A percentile compares a stretch with the other conserved stretches of the same genome.
Evolutionary conservation across 805 yeast genomes (phyloP).

Genomic region (Candida yuanshanica): DNA sequence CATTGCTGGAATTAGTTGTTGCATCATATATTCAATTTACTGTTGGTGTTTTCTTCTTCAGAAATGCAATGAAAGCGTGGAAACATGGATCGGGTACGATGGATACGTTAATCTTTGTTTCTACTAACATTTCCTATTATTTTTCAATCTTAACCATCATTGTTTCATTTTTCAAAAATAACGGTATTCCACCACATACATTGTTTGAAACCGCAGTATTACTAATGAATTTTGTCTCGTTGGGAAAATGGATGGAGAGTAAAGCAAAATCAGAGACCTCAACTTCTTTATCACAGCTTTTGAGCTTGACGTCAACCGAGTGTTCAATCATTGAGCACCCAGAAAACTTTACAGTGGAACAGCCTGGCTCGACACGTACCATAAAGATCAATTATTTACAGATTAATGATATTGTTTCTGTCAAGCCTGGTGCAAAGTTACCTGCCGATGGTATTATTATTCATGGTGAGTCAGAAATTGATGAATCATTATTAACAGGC

Average conservation of each 20-base stretch:
- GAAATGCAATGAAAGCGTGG: constrained; percentile 58
- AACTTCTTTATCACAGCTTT: constrained; percentile 72
- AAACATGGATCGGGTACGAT: constrained; percentile 73
- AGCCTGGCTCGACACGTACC: constrained; percentile 30
- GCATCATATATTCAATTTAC: constrained; percentile 52
- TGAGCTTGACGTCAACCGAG: constrained; percentile 73
- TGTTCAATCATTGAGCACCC: constrained; percentile 57
- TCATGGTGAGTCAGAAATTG: constrained; percentile 75
- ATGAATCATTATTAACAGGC: constrained; percentile 90
- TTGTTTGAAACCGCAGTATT: constrained; percentile 84
- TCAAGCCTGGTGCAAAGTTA: constrained; percentile 80
- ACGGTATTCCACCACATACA: constrained; percentile 51
- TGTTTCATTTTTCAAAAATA: constrained; percentile 39
- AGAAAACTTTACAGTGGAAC: constrained; percentile 16
- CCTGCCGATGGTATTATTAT: constrained; percentile 89
- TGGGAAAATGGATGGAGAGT: constrained; percentile 90
- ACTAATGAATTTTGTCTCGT: constrained; percentile 75
- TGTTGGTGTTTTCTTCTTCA: constrained; percentile 65
- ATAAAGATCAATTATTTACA: constrained; percentile 79
- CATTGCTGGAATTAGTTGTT: constrained; percentile 52
- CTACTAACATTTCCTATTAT: constrained; percentile 71
- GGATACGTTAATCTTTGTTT: constrained; percentile 85
- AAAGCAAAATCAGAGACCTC: constrained; percentile 93
- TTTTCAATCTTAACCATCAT: constrained; percentile 67
- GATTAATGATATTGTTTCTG: constrained; percentile 65